Percentiles rank a stretch among this genome's conserved stretches.
phyloP scores from a whole-genome alignment of 2,329 filamentous ascomycete genomes.

The Phialophora verrucosa region DNA sequence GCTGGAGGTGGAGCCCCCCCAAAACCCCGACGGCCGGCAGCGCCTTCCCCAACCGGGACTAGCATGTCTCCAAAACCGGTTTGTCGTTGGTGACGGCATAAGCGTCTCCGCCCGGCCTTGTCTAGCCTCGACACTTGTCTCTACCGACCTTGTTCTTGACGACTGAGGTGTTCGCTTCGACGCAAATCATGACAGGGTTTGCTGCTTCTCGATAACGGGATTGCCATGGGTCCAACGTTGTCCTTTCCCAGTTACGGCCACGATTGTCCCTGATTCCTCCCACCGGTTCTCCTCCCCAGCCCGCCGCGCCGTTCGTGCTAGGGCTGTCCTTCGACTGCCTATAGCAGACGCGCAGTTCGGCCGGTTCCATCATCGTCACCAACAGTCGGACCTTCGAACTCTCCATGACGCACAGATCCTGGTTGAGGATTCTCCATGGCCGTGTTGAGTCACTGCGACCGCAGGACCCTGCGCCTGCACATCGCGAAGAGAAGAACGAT shows the following conservation, averaged over 20 bases:
- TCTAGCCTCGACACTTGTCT: constrained; percentile 28
- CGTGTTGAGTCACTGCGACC: constrained; percentile 14
- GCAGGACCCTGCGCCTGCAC: constrained; percentile 22
- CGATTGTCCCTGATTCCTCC: constrained; percentile 21
- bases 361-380: constrained; percentile 1
- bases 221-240: background rate
- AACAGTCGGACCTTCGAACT: background rate
- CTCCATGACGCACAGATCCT: constrained; percentile 24
- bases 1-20: constrained; percentile 4
- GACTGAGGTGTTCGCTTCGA: constrained; percentile 20
- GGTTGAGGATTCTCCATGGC: background rate
- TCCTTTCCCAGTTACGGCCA: constrained; percentile 14
- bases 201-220: constrained; percentile 4
- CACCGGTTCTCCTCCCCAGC: constrained; percentile 5
- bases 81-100: constrained; percentile 24
- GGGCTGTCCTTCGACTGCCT: constrained; percentile 6
- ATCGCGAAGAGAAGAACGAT: background rate
- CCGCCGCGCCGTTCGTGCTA: background rate
- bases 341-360: constrained; percentile 13
- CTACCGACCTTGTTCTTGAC: constrained; percentile 7
- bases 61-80: constrained; percentile 28
- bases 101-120: constrained; percentile 7
- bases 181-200: constrained; percentile 21
- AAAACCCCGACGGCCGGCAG: constrained; percentile 8
- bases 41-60: background rate